A percentile compares a stretch with the other conserved stretches of the same genome.
These are phyloP conservation scores for Hyaloscypha variabilis DNA, from an alignment of 495 filamentous ascomycete genomes.

Conservation along the genomic window DNA sequence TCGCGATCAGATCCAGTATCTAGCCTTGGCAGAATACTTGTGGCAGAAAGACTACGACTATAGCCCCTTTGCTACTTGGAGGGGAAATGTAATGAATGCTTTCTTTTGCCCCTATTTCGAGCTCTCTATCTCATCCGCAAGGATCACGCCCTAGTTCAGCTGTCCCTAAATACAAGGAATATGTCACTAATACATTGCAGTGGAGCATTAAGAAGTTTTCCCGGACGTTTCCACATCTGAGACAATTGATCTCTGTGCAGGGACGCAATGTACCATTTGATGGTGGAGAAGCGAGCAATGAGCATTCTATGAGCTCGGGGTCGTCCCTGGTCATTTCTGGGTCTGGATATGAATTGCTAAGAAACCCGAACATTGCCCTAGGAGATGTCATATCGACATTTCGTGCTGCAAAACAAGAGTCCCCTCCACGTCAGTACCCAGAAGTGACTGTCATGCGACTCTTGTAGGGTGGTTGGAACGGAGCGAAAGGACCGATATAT, in stretches of 20 bases:
- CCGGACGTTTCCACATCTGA: constrained; percentile 7
- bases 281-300: neutral
- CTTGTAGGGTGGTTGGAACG: neutral
- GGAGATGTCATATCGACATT: neutral
- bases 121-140: too few species aligned
- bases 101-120: too few species aligned
- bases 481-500: neutral
- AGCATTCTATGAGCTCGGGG: neutral
- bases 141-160: too few species aligned
- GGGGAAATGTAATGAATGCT: too few species aligned
- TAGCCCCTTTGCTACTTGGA: neutral
- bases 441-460: constrained; percentile 1
- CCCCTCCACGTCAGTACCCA: neutral
- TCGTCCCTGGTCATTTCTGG: neutral
- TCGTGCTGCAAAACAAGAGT: neutral
- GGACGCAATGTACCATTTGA: neutral
- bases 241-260: constrained; percentile 15
- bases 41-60: neutral
- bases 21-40: constrained; percentile 17
- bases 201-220: constrained; percentile 3
- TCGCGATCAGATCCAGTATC: constrained; percentile 11
- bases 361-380: neutral
- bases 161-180: too few species aligned
- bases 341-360: neutral
- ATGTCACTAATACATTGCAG: too few species aligned